phyloP scores from a whole-genome alignment of 2,329 filamentous ascomycete genomes.

The Cryoendolithus antarcticus region DNA sequence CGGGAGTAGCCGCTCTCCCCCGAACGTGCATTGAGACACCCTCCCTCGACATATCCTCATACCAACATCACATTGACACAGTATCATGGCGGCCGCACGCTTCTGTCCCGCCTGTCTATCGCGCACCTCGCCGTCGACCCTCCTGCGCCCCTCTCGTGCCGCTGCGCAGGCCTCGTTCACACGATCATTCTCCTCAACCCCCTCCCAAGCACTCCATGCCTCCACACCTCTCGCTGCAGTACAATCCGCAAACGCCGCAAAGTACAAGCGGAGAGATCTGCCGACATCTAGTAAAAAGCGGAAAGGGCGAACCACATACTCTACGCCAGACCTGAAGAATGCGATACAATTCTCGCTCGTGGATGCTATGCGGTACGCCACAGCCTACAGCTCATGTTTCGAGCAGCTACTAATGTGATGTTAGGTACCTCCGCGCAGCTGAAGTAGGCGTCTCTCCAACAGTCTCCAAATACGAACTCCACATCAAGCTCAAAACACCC shows the following conservation, averaged over 20 bases:
- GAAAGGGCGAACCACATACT: constrained; percentile 55
- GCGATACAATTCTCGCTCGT: constrained; percentile 67
- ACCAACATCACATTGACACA: no score
- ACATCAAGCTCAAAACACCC: constrained; percentile 67
- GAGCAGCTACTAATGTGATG: constrained; percentile 2
- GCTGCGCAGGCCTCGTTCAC: constrained; percentile 1
- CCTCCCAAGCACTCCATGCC: not conserved
- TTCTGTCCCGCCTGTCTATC: constrained; percentile 20
- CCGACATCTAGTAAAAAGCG: constrained; percentile 42
- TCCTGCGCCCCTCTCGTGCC: constrained; percentile 3
- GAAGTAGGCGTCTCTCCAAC: constrained; percentile 74
- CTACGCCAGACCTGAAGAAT: constrained; percentile 49
- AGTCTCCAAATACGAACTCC: constrained; percentile 74
- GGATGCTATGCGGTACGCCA: constrained; percentile 75
- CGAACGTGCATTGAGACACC: no score
- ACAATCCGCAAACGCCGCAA: constrained; percentile 26
- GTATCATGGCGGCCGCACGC: constrained; percentile 11
- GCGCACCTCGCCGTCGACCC: constrained; percentile 8
- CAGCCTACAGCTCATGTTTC: constrained; percentile 7
- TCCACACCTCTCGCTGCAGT: constrained; percentile 16
- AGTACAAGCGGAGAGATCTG: constrained; percentile 31
- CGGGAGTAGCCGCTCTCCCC: no score
- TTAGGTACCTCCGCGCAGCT: constrained; percentile 76
- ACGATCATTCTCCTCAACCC: constrained; percentile 1
- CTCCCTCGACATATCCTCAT: no score